Evolutionary conservation across 2,329 filamentous ascomycete species (phyloP).

Genomic region (Tolypocladium amazonense): DNA sequence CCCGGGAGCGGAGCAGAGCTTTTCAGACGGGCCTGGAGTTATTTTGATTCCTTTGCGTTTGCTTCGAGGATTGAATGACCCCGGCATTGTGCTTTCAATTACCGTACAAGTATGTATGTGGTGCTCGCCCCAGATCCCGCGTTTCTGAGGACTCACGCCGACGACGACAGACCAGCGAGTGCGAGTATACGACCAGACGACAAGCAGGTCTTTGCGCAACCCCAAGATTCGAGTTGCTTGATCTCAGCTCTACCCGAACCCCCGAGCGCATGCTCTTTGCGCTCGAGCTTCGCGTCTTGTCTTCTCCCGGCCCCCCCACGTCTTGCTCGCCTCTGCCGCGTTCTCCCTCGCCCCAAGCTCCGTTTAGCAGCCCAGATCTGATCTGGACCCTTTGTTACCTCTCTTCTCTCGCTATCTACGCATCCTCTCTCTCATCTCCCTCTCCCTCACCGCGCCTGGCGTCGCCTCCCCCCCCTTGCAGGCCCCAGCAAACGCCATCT

Average conservation of each 20-base stretch:
- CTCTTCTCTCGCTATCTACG: constrained; percentile 6
- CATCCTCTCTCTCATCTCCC: constrained; percentile 2
- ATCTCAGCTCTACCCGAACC: not conserved
- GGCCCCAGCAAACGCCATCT: not conserved
- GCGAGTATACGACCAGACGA: not conserved
- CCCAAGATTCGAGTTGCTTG: not conserved
- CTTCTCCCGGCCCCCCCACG: not conserved
- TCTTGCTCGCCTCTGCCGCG: not conserved
- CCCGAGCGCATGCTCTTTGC: not conserved
- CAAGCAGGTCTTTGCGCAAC: not conserved
- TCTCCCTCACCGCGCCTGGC: not conserved
- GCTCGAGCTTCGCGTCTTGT: not conserved
- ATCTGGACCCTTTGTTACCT: constrained; percentile 1
- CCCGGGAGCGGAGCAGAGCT: not conserved
- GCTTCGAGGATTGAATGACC: not conserved
- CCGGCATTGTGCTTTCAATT: not conserved
- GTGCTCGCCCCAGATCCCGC: not conserved
- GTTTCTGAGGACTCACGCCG: not conserved
- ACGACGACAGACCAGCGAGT: not conserved
- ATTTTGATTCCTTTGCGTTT: not conserved
- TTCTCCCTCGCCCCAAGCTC: not conserved
- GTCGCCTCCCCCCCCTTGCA: not conserved
- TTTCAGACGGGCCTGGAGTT: not conserved
- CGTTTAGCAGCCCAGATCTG: not conserved
- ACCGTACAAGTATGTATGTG: not conserved